Percentiles rank a stretch among this genome's conserved stretches.
phyloP scores from a whole-genome alignment of 257 asterid species.

The Solanum chiquidenum region DNA sequence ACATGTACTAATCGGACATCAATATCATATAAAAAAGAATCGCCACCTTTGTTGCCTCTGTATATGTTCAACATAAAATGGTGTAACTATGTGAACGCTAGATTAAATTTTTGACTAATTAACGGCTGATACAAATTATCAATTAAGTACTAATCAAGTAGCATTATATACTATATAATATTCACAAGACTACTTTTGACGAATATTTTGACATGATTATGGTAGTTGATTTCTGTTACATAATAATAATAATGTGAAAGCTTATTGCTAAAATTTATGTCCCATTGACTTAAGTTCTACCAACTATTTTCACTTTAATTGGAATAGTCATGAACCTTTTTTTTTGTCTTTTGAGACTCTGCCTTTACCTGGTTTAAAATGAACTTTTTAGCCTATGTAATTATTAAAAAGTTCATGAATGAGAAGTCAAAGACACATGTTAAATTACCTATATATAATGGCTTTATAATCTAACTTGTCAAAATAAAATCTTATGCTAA shows the following conservation, averaged over 20 bases:
- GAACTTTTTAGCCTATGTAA: not conserved
- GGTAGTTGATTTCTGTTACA: not conserved
- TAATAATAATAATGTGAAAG: not conserved
- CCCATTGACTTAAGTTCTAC: not conserved
- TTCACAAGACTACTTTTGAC: not conserved
- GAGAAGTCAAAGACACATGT: not conserved
- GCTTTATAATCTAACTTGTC: not conserved
- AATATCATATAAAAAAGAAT: not conserved
- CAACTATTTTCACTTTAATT: not conserved
- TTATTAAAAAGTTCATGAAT: not conserved
- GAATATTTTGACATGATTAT: not conserved
- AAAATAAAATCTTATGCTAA: not conserved
- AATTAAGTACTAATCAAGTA: not conserved
- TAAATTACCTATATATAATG: not conserved
- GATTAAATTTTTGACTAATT: not conserved
- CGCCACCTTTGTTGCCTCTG: not conserved
- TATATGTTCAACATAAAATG: not conserved
- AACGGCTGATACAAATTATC: not conserved
- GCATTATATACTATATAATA: not conserved
- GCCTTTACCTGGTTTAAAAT: not conserved
- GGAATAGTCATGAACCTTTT: not conserved
- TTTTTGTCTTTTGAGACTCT: not conserved
- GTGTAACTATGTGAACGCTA: not conserved
- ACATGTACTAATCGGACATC: not conserved
- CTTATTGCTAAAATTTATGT: not conserved